phyloP scores from a whole-genome alignment of 768 basidiomycete species.

The Russula sp. region DNA sequence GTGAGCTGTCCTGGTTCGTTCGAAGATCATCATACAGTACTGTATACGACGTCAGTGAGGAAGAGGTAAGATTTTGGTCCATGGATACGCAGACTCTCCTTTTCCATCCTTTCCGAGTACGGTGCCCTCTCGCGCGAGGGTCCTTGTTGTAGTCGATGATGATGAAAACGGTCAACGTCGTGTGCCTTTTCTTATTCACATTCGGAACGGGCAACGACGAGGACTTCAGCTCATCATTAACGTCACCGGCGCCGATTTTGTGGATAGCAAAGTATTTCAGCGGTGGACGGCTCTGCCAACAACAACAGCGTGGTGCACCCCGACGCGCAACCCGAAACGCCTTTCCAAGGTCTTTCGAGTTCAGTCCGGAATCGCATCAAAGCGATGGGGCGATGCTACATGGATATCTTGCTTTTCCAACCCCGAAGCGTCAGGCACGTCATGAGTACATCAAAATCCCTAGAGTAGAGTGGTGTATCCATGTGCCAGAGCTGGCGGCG shows the following conservation, averaged over 20 bases:
- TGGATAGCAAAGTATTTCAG: neutral
- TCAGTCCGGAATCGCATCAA: neutral
- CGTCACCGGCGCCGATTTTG: neutral
- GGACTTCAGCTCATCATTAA: neutral
- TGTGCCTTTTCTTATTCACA: neutral
- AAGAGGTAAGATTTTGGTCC: neutral
- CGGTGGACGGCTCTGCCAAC: neutral
- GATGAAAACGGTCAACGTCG: neutral
- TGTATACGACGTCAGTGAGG: conserved; percentile 9
- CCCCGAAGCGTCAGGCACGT: neutral
- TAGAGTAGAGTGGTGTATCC: neutral
- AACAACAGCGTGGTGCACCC: neutral
- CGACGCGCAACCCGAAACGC: neutral
- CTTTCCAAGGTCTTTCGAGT: neutral
- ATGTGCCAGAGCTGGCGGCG: neutral
- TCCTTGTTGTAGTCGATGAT: neutral
- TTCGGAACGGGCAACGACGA: neutral
- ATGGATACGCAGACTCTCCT: neutral
- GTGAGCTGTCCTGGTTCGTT: neutral
- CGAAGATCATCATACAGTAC: conserved; percentile 5
- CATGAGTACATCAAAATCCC: neutral
- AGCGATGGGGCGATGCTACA: neutral
- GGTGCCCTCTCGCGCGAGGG: no score
- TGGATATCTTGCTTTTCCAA: conserved; percentile 1
- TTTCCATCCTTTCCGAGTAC: no score